phyloP scores from a whole-genome alignment of 2,329 filamentous ascomycete genomes.

The Xylariaceae sp. region DNA sequence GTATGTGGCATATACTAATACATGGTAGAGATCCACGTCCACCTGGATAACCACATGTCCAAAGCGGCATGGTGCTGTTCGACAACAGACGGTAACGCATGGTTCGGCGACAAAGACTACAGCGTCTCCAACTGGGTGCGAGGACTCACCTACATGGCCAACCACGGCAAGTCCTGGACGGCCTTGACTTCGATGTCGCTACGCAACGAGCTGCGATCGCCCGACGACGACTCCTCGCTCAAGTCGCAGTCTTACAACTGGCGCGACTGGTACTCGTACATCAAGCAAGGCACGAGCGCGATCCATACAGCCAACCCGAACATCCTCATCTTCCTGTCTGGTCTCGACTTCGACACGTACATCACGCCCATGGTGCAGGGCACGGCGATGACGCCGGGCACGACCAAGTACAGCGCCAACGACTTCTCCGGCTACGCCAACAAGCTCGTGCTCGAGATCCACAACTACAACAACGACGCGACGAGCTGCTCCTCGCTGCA shows the following conservation, averaged over 20 bases:
- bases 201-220: constrained; percentile 60
- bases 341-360: constrained; percentile 63
- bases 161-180: constrained; percentile 58
- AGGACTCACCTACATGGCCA: constrained; percentile 65
- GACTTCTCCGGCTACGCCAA: constrained; percentile 58
- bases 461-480: constrained; percentile 64
- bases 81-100: constrained; percentile 61
- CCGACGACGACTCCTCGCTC: constrained; percentile 46
- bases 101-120: constrained; percentile 69
- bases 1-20: not conserved
- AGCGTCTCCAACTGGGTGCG: constrained; percentile 65
- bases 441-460: constrained; percentile 66
- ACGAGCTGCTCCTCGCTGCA: constrained; percentile 55
- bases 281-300: constrained; percentile 55
- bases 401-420: constrained; percentile 49
- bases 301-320: constrained; percentile 59
- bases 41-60: constrained; percentile 68
- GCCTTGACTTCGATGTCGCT: constrained; percentile 57
- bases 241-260: constrained; percentile 57
- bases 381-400: constrained; percentile 55
- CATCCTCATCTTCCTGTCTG: constrained; percentile 65
- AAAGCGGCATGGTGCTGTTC: constrained; percentile 65
- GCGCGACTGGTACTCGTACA: constrained; percentile 60
- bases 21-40: constrained; percentile 56
- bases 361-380: constrained; percentile 59